Base-by-base conservation (phyloP, 1,284 basidiomycete species). In the Malassezia vespertilionis region DNA sequence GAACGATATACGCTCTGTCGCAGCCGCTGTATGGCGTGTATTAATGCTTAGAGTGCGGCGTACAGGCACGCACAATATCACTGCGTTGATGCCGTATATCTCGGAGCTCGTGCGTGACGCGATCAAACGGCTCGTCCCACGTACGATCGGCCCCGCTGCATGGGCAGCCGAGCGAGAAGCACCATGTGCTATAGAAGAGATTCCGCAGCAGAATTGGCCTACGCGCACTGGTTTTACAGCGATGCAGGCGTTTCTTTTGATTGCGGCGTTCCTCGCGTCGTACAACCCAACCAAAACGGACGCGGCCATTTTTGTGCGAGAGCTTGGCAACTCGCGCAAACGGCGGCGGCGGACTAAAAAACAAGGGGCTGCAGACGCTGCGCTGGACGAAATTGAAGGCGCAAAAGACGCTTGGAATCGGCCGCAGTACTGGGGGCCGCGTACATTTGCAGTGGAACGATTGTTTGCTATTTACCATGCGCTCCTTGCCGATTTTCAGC, bases 251-350 rank as follows among this genome's bases (percentile, higher is more conserved):
- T 89, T 82, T 61, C 75, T 91, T 15, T 73, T 91, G 10, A 71
- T 91, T 7, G 84, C 87, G 0, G 79, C 83, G 0, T 93, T 83
- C 67, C 73, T 90, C 26, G 86, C 86, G 2, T 86, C 83, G 35
- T 85, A 83, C 48, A 93, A 93, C 67, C 87, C 88, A 0, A 71
- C 81, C 0, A 83, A 81, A 60, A 81, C 80, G 5, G 89, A 93
- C 68, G 46, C 86, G 54, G 51, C 59, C 21, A 63, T 64, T 41
- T 66, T 61, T 40, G 38, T 66, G 14, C 56, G 60, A 6, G 63
- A 66, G 53, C 35, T 61, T 43, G 33, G 51, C 51, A 15, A 46
- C 46, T 44, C 49, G 46, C 26, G 52, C 52, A 11, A 54, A 47
- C 22, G 54, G 43, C 22, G 52, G 50, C 39, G 44, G 21, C 49